Percentiles rank a stretch among this genome's conserved stretches.
These are phyloP conservation scores for Dianthus caryophyllus DNA, from an alignment of 148 eudicot genomes.

Conservation along the genomic window DNA sequence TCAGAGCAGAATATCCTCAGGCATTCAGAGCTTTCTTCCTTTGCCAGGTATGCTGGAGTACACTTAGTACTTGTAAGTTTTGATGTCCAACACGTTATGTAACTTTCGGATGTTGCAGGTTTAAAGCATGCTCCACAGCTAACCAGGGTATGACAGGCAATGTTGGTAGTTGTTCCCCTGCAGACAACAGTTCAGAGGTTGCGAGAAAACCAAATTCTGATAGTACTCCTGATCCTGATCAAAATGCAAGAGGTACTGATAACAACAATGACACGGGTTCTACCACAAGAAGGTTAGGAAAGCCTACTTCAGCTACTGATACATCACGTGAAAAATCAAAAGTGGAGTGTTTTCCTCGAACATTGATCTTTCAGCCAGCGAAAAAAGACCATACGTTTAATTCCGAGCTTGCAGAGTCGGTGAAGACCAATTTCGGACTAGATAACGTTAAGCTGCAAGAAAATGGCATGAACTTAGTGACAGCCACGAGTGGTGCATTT, in stretches of 20 bases:
- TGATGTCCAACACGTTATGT: constrained; percentile 11
- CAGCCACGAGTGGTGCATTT: constrained; percentile 32
- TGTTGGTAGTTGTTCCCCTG: constrained; percentile 73
- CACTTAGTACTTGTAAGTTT: not conserved
- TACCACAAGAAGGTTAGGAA: constrained; percentile 38
- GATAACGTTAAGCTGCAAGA: constrained; percentile 20
- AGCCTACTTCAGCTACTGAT: constrained; percentile 31
- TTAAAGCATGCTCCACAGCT: constrained; percentile 41
- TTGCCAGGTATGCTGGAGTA: constrained; percentile 45
- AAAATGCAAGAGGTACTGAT: constrained; percentile 52
- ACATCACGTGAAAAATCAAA: constrained; percentile 10
- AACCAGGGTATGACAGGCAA: constrained; percentile 51
- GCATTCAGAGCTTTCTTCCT: constrained; percentile 59
- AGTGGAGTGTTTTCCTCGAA: not conserved
- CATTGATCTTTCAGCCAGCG: constrained; percentile 37
- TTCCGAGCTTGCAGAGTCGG: constrained; percentile 22
- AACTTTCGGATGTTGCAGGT: constrained; percentile 37
- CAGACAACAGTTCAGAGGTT: constrained; percentile 52
- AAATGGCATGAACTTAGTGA: constrained; percentile 13
- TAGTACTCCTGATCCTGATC: constrained; percentile 43
- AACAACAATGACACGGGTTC: constrained; percentile 73
- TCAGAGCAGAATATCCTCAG: constrained; percentile 47
- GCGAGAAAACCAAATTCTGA: constrained; percentile 42
- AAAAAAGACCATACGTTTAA: constrained; percentile 20
- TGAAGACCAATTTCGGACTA: constrained; percentile 23